Base-by-base conservation (phyloP, 768 basidiomycete genomes). In the Mycena capillaripes region DNA sequence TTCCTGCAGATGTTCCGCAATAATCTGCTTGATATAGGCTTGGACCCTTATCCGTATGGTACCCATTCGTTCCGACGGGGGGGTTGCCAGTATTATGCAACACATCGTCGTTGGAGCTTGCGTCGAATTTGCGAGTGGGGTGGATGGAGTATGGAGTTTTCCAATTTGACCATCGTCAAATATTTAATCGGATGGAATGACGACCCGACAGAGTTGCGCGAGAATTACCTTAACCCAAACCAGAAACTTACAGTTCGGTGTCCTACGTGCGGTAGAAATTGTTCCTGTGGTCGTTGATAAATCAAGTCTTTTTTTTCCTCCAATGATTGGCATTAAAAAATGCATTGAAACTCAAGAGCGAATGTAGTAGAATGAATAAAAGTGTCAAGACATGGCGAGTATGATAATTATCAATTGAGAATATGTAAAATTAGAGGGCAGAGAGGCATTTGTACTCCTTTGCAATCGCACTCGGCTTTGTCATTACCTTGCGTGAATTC, bases 51-150 rank as follows among this genome's bases (percentile, higher is more conserved):
- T 8, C 78, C 81, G 1, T 86, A 85, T 76, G 82, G 85, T 11
- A 85, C 83, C 1, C 84, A 85, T 73, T 83, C 85, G 0, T 85
- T 87, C 76, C 79, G 80, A 8, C 78, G 81, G n/a, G n/a, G n/a
- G n/a, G n/a, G n/a, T n/a, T n/a, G n/a, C n/a, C n/a, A n/a, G n/a
- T n/a, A n/a, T n/a, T 76, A 86, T 23, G 71, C 79, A 8, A 69
- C 77, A 7, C 69, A 77, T 9, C 67, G 76, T 2, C 78, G 81
- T 0, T 86, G 85, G 85, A 73, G 77, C 0, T 70, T 86, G 0
- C 68, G 81, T 0, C 69, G 72, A 4, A 84, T 88, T 27, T 88
- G 86, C 64, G 82, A 83, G n/a, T 87, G 86, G 85, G 86, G 84
- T 42, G 87, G 86, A 4, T 87, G 86, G 86, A 83, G 81, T 62